Evolutionary conservation across 2,329 filamentous ascomycete genomes (phyloP), one percentile per base, ranked within the genome.

Genomic region (Monosporascus sp.): DNA sequence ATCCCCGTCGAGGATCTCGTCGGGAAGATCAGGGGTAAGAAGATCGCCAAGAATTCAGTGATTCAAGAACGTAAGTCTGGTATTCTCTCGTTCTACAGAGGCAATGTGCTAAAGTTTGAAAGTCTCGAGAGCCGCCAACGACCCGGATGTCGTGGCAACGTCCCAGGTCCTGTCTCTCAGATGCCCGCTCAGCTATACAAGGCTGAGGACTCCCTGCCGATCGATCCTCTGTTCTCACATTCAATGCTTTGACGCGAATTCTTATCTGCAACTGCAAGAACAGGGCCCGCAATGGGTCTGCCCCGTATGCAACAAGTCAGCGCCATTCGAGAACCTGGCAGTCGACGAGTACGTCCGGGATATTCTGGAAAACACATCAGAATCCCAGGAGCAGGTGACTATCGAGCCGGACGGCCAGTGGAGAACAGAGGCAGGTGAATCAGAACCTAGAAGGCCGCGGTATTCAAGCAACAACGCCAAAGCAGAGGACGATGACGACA

Each of bases 281-380:
- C 94, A 99, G 74, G 93, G 91, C 0, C 94, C 94, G 0, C 95
- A 94, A 19, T 99, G 94, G 94, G 79, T 85, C n/a, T 99, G 94
- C 65, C 94, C 94, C 0, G 87, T 97, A 22, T 99, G 94, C 75
- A 93, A 87, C 71, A 95, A 92, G 65, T 73, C 83, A 0, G 86
- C 91, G 2, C 84, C 86, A 0, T 99, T 90, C 69, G 88, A 93
- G 49, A 85, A 83, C 48, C 75, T 99, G 24, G 91, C 90, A 11
- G 84, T 97, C 31, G 94, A 99, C 62, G 88, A 94, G 83, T 94
- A 77, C 67, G 91, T 96, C 17, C 85, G 87, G 64, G 88, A 96
- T 59, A 97, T 99, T 52, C 74, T 99, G 26, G 77, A 82, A 52
- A 85, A 82, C 36, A 96, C 93, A 0, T 73, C 85, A 0, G 78